Evolutionary conservation across 192 early-diverging fungal genomes (phyloP), one percentile per base, ranked within the genome.

Genomic region (Coemansia sp.): DNA sequence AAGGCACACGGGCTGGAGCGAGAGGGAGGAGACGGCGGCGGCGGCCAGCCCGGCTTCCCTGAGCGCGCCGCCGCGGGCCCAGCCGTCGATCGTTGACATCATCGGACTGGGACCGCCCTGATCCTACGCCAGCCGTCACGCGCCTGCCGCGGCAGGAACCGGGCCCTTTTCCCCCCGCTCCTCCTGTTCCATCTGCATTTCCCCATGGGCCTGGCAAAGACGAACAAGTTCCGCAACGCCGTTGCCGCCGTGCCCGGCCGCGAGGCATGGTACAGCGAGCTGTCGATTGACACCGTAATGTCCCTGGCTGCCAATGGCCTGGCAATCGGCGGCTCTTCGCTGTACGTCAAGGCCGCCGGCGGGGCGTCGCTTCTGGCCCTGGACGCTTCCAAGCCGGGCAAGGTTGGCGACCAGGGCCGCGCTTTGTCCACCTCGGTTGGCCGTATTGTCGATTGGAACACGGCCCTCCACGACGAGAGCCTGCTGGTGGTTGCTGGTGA

Each of bases 181-280:
- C 6, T 17, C 12, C 9, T 44, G 26, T 0, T 23, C 31, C 4
- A 4, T 14, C 20, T 16, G 18, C 13, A 13, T 17, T 26, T n/a
- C 12, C n/a, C 8, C 20, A 72, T 72, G 69, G 57, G 57, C 17
- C 17, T 65, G n/a, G 53, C 52, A 10, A 43, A 42, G 13, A 39
- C 61, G 38, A 72, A 61, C 69, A 65, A 55, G 34, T 72, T 60
- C 40, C 52, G 69, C 27, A 72, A 64, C 41, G 62, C 69, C 8
- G 28, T 36, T 33, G 69, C 62, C 10, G 46, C 57, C 9, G 53
- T 54, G 12, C 31, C 57, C 7, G 45, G 39, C 7, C 69, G 62
- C 22, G 69, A 65, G 38, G 31, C 47, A 3, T 72, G 69, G 68
- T 53, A 72, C 47, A 47, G 56, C 49, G 68, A 60, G 52, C 53